Conservation (phyloP, 2,329 filamentous ascomycete genomes). For the Trichophyton mentagrophytes region DNA sequence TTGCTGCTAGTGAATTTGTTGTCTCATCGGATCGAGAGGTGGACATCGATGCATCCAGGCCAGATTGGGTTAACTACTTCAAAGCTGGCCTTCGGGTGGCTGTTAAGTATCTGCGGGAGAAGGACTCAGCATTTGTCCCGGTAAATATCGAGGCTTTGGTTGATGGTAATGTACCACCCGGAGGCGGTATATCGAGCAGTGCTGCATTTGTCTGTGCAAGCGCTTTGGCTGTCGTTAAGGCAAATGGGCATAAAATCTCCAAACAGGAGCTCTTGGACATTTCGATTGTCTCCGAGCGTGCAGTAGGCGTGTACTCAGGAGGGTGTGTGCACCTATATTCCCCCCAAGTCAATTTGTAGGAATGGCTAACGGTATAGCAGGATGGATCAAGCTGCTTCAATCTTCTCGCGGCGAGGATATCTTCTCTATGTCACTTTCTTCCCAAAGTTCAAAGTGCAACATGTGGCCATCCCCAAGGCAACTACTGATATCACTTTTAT, state of each 20-base stretch:
- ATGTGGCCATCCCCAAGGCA: slow-evolving; percentile 70
- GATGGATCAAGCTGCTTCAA: slow-evolving; percentile 95
- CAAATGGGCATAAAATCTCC: slow-evolving; percentile 71
- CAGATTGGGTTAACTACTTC: slow-evolving; percentile 99
- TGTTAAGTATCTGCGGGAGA: slow-evolving; percentile 57
- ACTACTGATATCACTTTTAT: slow-evolving; percentile 78
- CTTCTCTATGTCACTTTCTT: slow-evolving; percentile 85
- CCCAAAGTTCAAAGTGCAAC: slow-evolving; percentile 60
- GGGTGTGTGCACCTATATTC: slow-evolving; percentile 45
- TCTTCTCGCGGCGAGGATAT: slow-evolving; percentile 75
- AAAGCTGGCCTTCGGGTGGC: slow-evolving; percentile 80
- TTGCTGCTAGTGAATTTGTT: slow-evolving; percentile 60
- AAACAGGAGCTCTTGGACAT: slow-evolving; percentile 88
- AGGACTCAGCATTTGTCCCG: slow-evolving; percentile 50
- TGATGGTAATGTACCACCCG: slow-evolving; percentile 82
- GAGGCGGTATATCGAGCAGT: slow-evolving; percentile 84
- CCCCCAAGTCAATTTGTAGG: too few species aligned
- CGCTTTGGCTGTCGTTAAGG: slow-evolving; percentile 73
- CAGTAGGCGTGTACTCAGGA: slow-evolving; percentile 91
- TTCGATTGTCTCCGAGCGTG: slow-evolving; percentile 85
- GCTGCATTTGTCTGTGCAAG: slow-evolving; percentile 88
- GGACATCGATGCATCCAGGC: slow-evolving; percentile 70
- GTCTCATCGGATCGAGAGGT: slow-evolving; percentile 51
- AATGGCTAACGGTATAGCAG: slow-evolving; percentile 31
- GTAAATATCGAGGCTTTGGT: slow-evolving; percentile 76